These are phyloP conservation scores for Epichloe gansuensis DNA, from an alignment of 2,329 filamentous ascomycete genomes.

Conservation along the genomic window DNA sequence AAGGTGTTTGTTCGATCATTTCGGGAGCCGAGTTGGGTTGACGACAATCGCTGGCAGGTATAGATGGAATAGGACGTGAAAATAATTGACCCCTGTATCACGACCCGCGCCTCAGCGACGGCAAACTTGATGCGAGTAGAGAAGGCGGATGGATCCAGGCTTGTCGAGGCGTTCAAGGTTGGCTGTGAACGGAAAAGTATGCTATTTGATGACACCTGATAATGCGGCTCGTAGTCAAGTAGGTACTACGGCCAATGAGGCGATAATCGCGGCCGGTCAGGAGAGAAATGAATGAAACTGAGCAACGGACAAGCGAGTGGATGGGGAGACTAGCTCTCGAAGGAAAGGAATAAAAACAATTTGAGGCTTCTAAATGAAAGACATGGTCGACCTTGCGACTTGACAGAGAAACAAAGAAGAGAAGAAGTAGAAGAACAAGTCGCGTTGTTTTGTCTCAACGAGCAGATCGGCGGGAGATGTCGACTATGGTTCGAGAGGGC, in stretches of 20 bases:
- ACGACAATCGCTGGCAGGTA: conserved; percentile 1
- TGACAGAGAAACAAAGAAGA: conserved; percentile 9
- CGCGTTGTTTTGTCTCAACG: conserved; percentile 6
- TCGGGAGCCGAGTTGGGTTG: neutral
- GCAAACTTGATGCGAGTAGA: neutral
- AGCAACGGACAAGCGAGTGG: conserved; percentile 14
- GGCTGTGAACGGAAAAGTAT: neutral
- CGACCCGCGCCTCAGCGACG: neutral
- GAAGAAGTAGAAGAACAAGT: neutral
- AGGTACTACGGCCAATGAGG: neutral
- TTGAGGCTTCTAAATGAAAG: conserved; percentile 16
- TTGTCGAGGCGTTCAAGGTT: neutral
- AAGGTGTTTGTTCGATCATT: conserved; percentile 7
- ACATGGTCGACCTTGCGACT: conserved; percentile 22
- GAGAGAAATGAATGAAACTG: neutral
- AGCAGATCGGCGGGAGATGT: neutral
- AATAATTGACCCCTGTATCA: neutral
- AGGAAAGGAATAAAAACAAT: conserved; percentile 6
- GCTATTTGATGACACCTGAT: neutral
- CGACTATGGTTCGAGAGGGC: conserved; percentile 7
- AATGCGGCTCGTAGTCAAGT: conserved; percentile 5
- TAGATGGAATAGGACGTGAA: neutral
- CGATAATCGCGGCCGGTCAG: neutral
- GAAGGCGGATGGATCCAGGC: neutral
- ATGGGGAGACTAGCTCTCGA: conserved; percentile 12